Evolutionary conservation across 139 green algal genomes (phyloP).

Genomic region (Helicosporidium sp.): DNA sequence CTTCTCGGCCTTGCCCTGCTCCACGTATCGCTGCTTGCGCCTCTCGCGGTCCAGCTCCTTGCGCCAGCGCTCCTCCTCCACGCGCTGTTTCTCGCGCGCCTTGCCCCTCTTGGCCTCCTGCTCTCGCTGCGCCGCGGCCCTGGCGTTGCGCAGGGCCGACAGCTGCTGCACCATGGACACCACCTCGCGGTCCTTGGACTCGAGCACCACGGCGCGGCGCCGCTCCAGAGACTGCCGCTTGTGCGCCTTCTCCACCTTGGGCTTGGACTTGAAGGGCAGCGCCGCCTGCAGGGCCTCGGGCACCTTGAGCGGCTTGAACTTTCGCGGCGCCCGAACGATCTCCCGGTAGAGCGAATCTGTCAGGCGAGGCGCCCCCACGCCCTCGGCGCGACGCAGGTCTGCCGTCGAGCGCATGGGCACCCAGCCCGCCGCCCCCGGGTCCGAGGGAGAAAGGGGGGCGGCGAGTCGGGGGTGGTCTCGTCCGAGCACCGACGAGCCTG

Average conservation of each 20-base stretch:
- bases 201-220: conserved; percentile 58
- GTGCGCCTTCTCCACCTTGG: conserved; percentile 48
- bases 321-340: conserved; percentile 52
- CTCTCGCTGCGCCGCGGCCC: conserved; percentile 44
- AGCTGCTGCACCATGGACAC: conserved; percentile 70
- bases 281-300: conserved; percentile 59
- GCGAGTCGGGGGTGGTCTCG: too few species aligned
- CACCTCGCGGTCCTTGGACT: conserved; percentile 35
- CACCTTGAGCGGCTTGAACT: conserved; percentile 85
- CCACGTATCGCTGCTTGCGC: conserved; percentile 47
- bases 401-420: conserved; percentile 69
- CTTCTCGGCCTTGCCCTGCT: conserved; percentile 28
- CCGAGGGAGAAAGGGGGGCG: too few species aligned
- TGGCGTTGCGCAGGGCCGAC: conserved; percentile 83
- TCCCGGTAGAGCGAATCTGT: conserved; percentile 71
- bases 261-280: conserved; percentile 89
- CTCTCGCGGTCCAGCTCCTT: conserved; percentile 31
- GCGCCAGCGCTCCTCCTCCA: conserved; percentile 31
- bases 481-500: too few species aligned
- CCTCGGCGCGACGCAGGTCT: conserved; percentile 53
- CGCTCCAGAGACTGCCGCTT: conserved; percentile 66
- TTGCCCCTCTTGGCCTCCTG: conserved; percentile 18
- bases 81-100: conserved; percentile 26
- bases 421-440: conserved; percentile 48
- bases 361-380: conserved; percentile 58